Evolutionary conservation across 768 basidiomycete species (phyloP).

Genomic region (Agaricus subrufescens): DNA sequence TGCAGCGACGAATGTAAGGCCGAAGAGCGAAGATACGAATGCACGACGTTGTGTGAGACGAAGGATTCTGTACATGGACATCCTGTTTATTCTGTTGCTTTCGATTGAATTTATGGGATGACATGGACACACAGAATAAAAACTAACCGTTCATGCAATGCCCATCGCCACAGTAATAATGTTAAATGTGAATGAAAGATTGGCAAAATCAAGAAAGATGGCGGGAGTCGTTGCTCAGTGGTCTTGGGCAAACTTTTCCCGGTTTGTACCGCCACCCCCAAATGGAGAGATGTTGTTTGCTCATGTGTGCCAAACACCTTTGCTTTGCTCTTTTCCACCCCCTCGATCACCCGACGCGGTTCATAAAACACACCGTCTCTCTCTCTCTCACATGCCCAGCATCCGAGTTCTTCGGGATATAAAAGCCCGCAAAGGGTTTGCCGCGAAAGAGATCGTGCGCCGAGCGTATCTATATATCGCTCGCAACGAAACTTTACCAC

Average conservation of each 20-base stretch:
- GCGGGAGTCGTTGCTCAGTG: too few species aligned
- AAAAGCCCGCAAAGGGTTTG: conserved; percentile 68
- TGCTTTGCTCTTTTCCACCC: conserved; percentile 10
- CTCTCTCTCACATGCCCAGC: conserved; percentile 9
- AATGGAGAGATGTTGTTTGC: conserved; percentile 21
- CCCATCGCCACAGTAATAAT: conserved; percentile 21
- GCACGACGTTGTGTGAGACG: conserved; percentile 65
- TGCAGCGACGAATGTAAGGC: conserved; percentile 73
- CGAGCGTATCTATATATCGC: conserved; percentile 92
- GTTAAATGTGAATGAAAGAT: background rate
- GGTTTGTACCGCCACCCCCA: conserved; percentile 25
- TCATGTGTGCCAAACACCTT: conserved; percentile 17
- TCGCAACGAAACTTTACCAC: conserved; percentile 83
- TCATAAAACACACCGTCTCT: background rate
- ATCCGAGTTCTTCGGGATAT: conserved; percentile 68
- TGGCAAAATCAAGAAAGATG: background rate
- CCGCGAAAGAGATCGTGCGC: conserved; percentile 74
- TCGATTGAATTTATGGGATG: background rate
- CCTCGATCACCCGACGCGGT: background rate
- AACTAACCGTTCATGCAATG: conserved; percentile 16
- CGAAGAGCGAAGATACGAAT: conserved; percentile 75
- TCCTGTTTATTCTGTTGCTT: conserved; percentile 31
- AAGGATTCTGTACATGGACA: conserved; percentile 54
- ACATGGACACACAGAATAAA: background rate
- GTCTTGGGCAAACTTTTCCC: conserved; percentile 13